phyloP scores from a whole-genome alignment of 805 yeast species.

The Nadsonia fulvescens region DNA sequence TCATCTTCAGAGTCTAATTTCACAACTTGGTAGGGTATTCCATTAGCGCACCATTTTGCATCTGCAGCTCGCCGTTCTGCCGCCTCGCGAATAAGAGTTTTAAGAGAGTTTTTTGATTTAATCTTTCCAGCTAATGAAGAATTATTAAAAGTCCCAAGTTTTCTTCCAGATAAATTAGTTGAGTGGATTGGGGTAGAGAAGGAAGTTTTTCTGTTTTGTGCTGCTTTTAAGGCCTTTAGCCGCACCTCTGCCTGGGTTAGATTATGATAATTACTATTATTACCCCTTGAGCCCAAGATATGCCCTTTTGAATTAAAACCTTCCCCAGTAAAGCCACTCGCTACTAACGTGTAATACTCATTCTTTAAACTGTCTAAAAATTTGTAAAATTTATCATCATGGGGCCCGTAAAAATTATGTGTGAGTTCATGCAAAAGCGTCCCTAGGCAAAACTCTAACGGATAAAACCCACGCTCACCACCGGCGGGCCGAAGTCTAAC shows the following conservation, averaged over 20 bases:
- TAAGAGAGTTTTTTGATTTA: constrained; percentile 18
- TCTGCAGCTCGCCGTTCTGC: constrained; percentile 33
- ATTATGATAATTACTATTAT: constrained; percentile 1
- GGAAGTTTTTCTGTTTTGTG: constrained; percentile 26
- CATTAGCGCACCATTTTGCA: constrained; percentile 13
- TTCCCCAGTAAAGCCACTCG: constrained; percentile 26
- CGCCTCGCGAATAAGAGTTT: constrained; percentile 37
- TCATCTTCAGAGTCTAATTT: constrained; percentile 4
- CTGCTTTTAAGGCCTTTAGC: constrained; percentile 10
- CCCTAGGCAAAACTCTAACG: constrained; percentile 48
- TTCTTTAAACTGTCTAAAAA: constrained; percentile 42
- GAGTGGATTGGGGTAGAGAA: no score
- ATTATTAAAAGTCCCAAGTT: no score
- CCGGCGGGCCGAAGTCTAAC: constrained; percentile 47
- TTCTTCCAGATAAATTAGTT: no score
- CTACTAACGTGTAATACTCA: constrained; percentile 24
- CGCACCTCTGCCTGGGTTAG: constrained; percentile 7
- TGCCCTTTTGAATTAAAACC: constrained; percentile 33
- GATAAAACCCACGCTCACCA: constrained; percentile 35
- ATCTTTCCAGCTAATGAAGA: constrained; percentile 10
- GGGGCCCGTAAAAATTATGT: constrained; percentile 69
- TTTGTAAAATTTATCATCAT: constrained; percentile 51
- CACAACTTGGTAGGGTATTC: constrained; percentile 5
- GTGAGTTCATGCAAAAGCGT: constrained; percentile 80
- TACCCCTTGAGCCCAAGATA: constrained; percentile 25